Evolutionary conservation across 1,139 yeast genomes (phyloP).

Genomic region (Diutina siamensis): DNA sequence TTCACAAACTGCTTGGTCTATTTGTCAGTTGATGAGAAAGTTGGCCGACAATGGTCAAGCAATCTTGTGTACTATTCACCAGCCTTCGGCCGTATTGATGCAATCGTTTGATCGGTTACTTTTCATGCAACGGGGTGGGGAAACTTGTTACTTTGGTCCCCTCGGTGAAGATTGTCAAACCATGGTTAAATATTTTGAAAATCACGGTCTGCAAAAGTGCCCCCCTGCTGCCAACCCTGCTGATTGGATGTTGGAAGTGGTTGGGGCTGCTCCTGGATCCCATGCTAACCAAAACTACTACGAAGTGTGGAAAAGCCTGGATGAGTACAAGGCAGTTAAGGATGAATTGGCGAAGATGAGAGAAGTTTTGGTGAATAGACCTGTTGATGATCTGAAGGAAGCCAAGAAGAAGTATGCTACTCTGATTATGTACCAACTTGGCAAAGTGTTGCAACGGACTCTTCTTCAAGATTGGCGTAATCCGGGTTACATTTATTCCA

Average conservation of each 20-base stretch:
- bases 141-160: slow-evolving; percentile 73
- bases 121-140: slow-evolving; percentile 64
- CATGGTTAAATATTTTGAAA: slow-evolving; percentile 58
- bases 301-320: slow-evolving; percentile 4
- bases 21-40: slow-evolving; percentile 64
- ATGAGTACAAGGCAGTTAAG: background rate
- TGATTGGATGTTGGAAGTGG: slow-evolving; percentile 56
- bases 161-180: slow-evolving; percentile 53
- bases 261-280: slow-evolving; percentile 7
- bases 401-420: slow-evolving; percentile 31
- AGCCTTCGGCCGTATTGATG: slow-evolving; percentile 68
- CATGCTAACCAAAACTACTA: slow-evolving; percentile 6
- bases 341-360: background rate
- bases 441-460: slow-evolving; percentile 41
- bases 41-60: slow-evolving; percentile 75
- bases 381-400: slow-evolving; percentile 24
- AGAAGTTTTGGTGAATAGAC: slow-evolving; percentile 9
- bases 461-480: slow-evolving; percentile 64
- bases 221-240: slow-evolving; percentile 68
- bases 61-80: slow-evolving; percentile 72
- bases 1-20: slow-evolving; percentile 87
- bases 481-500: slow-evolving; percentile 62
- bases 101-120: slow-evolving; percentile 69
- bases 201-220: slow-evolving; percentile 46
- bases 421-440: slow-evolving; percentile 34